A percentile compares a stretch with the other conserved stretches of the same genome.
Evolutionary conservation across 352 stramenopile species (phyloP).

Genomic region (Phytophthora pistaciae): DNA sequence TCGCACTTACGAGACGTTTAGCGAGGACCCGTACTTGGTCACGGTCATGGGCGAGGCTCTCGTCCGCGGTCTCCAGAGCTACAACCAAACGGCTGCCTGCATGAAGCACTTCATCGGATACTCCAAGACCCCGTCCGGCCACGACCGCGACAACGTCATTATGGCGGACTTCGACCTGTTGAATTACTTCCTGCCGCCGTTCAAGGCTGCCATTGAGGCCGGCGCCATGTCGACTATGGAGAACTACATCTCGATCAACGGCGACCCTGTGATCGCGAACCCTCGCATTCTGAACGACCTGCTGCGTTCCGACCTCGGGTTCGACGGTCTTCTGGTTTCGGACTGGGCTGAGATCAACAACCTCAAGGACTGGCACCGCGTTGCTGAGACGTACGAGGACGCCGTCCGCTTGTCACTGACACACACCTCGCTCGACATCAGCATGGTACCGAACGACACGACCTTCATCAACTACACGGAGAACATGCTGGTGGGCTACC

Average conservation of each 20-base stretch:
- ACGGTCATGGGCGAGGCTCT: slow-evolving; percentile 77
- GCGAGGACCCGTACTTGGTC: slow-evolving; percentile 86
- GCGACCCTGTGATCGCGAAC: slow-evolving; percentile 87
- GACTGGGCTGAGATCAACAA: slow-evolving; percentile 94
- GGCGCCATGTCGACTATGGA: slow-evolving; percentile 91
- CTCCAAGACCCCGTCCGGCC: slow-evolving; percentile 70
- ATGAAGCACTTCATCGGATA: slow-evolving; percentile 92
- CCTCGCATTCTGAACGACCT: slow-evolving; percentile 75
- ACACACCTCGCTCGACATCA: slow-evolving; percentile 92
- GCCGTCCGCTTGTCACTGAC: slow-evolving; percentile 69
- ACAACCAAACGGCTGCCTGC: slow-evolving; percentile 70
- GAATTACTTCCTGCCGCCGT: slow-evolving; percentile 86
- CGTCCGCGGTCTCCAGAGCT: slow-evolving; percentile 81
- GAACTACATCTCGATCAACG: slow-evolving; percentile 93
- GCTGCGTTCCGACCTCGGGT: slow-evolving; percentile 79
- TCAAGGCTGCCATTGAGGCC: slow-evolving; percentile 78
- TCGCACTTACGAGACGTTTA: slow-evolving; percentile 93
- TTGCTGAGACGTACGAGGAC: slow-evolving; percentile 46
- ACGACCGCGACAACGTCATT: slow-evolving; percentile 84
- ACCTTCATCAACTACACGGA: slow-evolving; percentile 60
- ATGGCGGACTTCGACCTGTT: slow-evolving; percentile 74
- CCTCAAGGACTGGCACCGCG: slow-evolving; percentile 60
- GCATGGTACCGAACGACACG: slow-evolving; percentile 73
- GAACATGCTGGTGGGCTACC: slow-evolving; percentile 45
- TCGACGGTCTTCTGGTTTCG: slow-evolving; percentile 87